Evolutionary conservation across 176 grass and related monocot species (phyloP), one percentile per base, ranked within the genome.

Genomic region (Aegilops longissima): DNA sequence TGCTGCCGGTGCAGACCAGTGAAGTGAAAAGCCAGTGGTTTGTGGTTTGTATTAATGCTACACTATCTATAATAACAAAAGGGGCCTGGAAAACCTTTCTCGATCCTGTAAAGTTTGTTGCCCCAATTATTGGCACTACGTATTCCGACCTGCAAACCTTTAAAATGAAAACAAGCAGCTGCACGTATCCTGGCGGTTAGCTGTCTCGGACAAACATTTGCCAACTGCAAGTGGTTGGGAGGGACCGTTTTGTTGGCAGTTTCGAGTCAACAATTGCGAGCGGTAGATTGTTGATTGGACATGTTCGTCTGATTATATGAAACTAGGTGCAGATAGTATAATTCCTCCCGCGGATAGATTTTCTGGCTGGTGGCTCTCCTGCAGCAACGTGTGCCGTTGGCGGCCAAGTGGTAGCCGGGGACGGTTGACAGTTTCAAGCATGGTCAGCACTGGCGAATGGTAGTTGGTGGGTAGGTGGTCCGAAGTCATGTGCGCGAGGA

Each of bases 11-110:
- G 44, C 73, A 76, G 44, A 16, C 25, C 44, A 52, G 9, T 52
- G 73, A 10, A 80, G 0, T 45, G 59, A n/a, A 33, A 66, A 23
- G 61, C 29, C 36, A 47, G 73, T 85, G 77, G 18, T 34, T 31
- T 87, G 27, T 61, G 70, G 9, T 81, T 76, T 76, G 73, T 75
- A 84, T 18, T 8, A 51, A 75, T 24, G 61, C 56, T 59, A 73
- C 20, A 11, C 11, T 42, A 24, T 27, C 24, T 8, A 30, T 67
- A 8, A 38, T 29, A 75, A 51, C 49, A 75, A 30, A 75, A 14
- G 3, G 23, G 23, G 38, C 45, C 11, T 79, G 40, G 7, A 54
- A 44, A 16, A 11, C 8, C 25, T 73, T 56, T 34, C 24, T 79
- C 24, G 42, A 49, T 49, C 24, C 23, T 29, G 24, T 11, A 0